Evolutionary conservation across 495 filamentous ascomycete species (phyloP), one percentile per base, ranked within the genome.

Genomic region (Pyrenula aspistea): DNA sequence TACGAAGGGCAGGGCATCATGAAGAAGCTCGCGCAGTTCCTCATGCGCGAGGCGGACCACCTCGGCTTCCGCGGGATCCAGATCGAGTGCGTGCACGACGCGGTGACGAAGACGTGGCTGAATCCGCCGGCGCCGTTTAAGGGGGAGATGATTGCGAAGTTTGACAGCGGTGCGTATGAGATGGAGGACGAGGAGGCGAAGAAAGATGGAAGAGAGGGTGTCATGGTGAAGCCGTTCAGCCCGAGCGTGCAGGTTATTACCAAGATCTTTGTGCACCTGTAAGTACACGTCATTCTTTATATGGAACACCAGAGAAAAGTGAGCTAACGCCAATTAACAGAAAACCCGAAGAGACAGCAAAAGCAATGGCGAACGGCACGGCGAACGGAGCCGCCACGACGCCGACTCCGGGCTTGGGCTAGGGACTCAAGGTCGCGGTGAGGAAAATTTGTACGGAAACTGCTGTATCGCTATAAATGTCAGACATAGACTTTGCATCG

Each of bases 91-190:
- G 62, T 61, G 1, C 63, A 68, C 58, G 61, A 64, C 49, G 68
- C 65, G 8, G 69, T 72, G 15, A 54, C 54, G 12, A 57, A 65
- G 8, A 60, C 68, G 23, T 75, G 71, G 68, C 53, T 56, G 55
- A 57, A 67, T 52, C 72, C 69, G 23, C 68, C 71, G 19, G 55
- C 25, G 47, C 71, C 71, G 25, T 75, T 72, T 57, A 63, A 54
- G 59, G 31, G 31, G 31, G 31, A 42, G 31, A 8, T 42, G 31
- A 15, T 42, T 25, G 56, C 57, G 31, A 42, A 15, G 4, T 42
- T 42, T 42, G 15, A 42, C 15, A 8, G 31, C 31, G 31, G 31
- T 4, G 15, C 31, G 4, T 42, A 42, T 42, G 31, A 42, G 31
- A 15, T 42, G 31, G 31, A 42, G 31, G 31, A 42, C 8, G 31